Evolutionary conservation across 441 rosid species (phyloP), one percentile per base, ranked within the genome.

Genomic region (Isatis lusitanica): DNA sequence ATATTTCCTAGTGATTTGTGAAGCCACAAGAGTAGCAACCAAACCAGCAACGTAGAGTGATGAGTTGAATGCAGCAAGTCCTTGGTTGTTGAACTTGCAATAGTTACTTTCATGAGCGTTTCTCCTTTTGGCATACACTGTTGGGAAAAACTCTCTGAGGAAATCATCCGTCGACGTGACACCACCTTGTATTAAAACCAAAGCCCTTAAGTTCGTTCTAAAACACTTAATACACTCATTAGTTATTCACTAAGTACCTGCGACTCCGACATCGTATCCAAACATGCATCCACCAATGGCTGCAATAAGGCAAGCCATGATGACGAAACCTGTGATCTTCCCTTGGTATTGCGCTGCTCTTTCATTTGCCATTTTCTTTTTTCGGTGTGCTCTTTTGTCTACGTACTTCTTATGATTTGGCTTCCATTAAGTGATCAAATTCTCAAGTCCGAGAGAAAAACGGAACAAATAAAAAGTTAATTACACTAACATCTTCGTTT

Each of bases 251-350:
- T 35, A 33, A 7, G 43, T 9, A 58, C 98, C 98, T 81, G 98
- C 90, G 74, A 89, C 85, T 47, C 97, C 98, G 69, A 91, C 82
- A 74, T 93, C 98, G 72, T 89, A 93, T 44, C 98, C 97, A 26
- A 93, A 91, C 31, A 91, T 77, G 10, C 87, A 84, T 51, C 98
- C 97, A 21, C 98, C 96, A 77, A 85, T 74, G 35, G 96, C 96
- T 24, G 96, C 98, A 67, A 83, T 68, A 58, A 86, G 7, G 82
- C 93, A 87, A 3, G 94, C 76, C 44, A 87, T 52, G 26, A 88
- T 24, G 63, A 91, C 97, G 67, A 79, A 84, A 9, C 62, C 26
- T 21, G 97, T 93, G 33, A 85, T 85, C 70, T 79, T 88, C 63
- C 97, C 96, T 76, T 85, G 82, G 71, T 93, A 93, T 61, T 12